These are phyloP conservation scores for Solanum hybrid DNA, from an alignment of 305 asterid species.

Conservation along the genomic window DNA sequence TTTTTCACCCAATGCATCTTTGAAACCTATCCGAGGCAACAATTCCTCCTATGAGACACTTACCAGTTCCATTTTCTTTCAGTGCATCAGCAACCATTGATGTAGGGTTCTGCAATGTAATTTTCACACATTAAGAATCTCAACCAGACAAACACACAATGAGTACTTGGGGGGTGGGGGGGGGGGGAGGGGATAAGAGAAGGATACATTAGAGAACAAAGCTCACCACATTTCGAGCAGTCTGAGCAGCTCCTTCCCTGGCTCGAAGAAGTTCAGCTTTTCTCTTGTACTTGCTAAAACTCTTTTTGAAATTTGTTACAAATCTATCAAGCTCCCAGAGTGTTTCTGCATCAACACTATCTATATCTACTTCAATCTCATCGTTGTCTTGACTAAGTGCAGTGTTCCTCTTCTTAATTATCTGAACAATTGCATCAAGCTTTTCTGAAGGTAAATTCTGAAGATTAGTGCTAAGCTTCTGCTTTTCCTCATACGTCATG, in stretches of 20 bases:
- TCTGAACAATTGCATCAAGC: slow-evolving; percentile 60
- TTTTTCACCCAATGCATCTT: neutral
- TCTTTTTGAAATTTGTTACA: slow-evolving; percentile 63
- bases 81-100: slow-evolving; percentile 3
- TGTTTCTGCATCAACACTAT: slow-evolving; percentile 67
- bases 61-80: slow-evolving; percentile 3
- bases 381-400: slow-evolving; percentile 57
- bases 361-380: slow-evolving; percentile 81
- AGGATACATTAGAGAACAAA: neutral
- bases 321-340: slow-evolving; percentile 83
- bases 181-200: slow-evolving; percentile 3
- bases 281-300: slow-evolving; percentile 60
- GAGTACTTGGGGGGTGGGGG: neutral
- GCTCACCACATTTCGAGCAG: slow-evolving; percentile 29
- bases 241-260: slow-evolving; percentile 24
- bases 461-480: slow-evolving; percentile 55
- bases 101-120: neutral
- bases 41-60: neutral
- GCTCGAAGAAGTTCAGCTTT: slow-evolving; percentile 54
- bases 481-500: slow-evolving; percentile 78
- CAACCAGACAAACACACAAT: neutral
- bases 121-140: neutral
- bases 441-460: slow-evolving; percentile 63
- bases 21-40: neutral
- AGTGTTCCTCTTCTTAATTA: slow-evolving; percentile 58